Percentiles rank a stretch among this genome's conserved stretches.
Evolutionary conservation across 2,329 filamentous ascomycete genomes (phyloP).

Genomic region (Aspergillus hortae): DNA sequence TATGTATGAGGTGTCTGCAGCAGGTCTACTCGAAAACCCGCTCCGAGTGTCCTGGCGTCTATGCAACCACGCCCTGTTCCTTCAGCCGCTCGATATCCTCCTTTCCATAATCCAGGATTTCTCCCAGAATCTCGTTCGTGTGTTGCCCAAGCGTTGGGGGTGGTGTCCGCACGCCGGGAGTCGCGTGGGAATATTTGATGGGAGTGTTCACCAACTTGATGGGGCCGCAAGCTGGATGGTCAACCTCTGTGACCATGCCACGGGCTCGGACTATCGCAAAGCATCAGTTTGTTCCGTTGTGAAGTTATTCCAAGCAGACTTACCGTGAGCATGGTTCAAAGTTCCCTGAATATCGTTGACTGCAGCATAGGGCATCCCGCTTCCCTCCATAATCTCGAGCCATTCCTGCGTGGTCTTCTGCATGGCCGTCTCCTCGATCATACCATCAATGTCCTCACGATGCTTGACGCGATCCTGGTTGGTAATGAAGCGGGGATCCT

Average conservation of each 20-base stretch:
- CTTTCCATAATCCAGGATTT: constrained; percentile 59
- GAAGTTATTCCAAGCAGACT: constrained; percentile 19
- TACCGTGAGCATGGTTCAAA: constrained; percentile 78
- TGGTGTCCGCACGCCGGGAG: constrained; percentile 69
- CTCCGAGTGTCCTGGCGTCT: constrained; percentile 8
- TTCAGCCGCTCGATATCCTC: constrained; percentile 61
- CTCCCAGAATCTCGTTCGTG: constrained; percentile 70
- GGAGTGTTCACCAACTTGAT: constrained; percentile 92
- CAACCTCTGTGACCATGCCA: constrained; percentile 83
- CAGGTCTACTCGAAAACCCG: neutral
- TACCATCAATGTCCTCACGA: constrained; percentile 69
- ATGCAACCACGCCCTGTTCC: constrained; percentile 63
- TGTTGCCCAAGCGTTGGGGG: constrained; percentile 87
- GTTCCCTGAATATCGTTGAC: constrained; percentile 90
- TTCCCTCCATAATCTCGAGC: constrained; percentile 82
- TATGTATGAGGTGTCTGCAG: neutral
- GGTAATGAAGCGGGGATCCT: constrained; percentile 54
- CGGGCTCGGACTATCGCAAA: constrained; percentile 59
- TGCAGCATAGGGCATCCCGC: constrained; percentile 88
- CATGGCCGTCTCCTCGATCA: constrained; percentile 72
- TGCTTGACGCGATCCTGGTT: constrained; percentile 62
- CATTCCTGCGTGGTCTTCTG: constrained; percentile 83
- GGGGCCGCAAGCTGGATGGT: constrained; percentile 77
- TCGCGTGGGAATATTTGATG: constrained; percentile 85
- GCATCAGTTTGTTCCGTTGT: neutral